Conservation (phyloP, 225 moss, liverwort and hornwort species). For the Bryoerythrophyllum caledonicum region DNA sequence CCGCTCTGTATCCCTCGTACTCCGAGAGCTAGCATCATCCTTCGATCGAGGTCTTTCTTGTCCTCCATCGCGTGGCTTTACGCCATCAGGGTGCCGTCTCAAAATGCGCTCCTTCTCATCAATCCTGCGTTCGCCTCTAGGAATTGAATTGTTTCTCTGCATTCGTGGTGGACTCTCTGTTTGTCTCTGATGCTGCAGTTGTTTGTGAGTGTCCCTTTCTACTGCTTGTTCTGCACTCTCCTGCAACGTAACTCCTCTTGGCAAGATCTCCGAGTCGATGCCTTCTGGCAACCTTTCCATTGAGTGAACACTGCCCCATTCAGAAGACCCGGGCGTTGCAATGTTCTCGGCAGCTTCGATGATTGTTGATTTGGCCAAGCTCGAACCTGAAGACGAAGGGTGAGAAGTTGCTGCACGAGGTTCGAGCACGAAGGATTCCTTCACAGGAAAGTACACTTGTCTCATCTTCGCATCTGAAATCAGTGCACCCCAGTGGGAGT, state of each 20-base stretch:
- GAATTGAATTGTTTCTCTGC: slow-evolving; percentile 14
- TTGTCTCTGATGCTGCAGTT: slow-evolving; percentile 10
- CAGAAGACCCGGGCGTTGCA: slow-evolving; percentile 18
- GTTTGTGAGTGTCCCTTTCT: slow-evolving; percentile 11
- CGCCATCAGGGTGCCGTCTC: slow-evolving; percentile 18
- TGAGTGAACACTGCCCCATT: background rate
- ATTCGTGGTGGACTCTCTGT: slow-evolving; percentile 9
- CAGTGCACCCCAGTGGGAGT: slow-evolving; percentile 77
- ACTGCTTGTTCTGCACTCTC: slow-evolving; percentile 1
- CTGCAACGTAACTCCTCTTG: background rate
- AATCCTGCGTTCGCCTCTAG: slow-evolving; percentile 22
- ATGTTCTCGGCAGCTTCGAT: background rate
- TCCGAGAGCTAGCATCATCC: slow-evolving; percentile 8
- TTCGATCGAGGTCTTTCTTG: slow-evolving; percentile 16
- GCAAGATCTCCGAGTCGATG: slow-evolving; percentile 6
- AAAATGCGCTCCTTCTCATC: slow-evolving; percentile 23
- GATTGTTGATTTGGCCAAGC: slow-evolving; percentile 19
- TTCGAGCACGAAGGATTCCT: slow-evolving; percentile 54
- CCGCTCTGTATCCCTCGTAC: slow-evolving; percentile 5
- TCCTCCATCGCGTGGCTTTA: slow-evolving; percentile 20
- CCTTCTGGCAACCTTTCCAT: slow-evolving; percentile 21
- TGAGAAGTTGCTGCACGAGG: background rate
- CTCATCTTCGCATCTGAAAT: slow-evolving; percentile 63
- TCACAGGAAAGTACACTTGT: slow-evolving; percentile 45
- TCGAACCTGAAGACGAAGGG: slow-evolving; percentile 10